phyloP scores from a whole-genome alignment of 768 basidiomycete species.

The Boletus subparvulus region DNA sequence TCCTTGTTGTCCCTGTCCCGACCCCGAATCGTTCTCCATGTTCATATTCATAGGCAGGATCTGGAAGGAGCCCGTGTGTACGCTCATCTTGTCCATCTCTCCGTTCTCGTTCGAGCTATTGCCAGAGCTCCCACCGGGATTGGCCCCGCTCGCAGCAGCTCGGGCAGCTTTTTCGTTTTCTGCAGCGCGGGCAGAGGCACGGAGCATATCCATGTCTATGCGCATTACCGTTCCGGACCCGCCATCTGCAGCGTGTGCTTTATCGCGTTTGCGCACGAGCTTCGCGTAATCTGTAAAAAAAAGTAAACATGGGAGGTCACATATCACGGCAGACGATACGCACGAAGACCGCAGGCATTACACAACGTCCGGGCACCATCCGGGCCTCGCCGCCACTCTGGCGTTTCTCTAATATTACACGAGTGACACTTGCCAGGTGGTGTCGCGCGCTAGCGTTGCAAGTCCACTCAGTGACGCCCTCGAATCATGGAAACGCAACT shows the following conservation, averaged over 20 bases:
- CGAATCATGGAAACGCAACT: slow-evolving; percentile 30
- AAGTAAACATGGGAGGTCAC: not conserved
- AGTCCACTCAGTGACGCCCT: slow-evolving; percentile 19
- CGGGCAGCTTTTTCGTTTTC: slow-evolving; percentile 37
- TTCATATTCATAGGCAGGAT: slow-evolving; percentile 32
- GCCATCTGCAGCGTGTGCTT: slow-evolving; percentile 54
- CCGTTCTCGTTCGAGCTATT: slow-evolving; percentile 5
- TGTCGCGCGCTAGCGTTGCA: slow-evolving; percentile 65
- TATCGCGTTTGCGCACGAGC: slow-evolving; percentile 76
- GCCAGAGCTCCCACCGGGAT: slow-evolving; percentile 17
- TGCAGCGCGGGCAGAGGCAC: slow-evolving; percentile 66
- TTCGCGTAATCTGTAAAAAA: slow-evolving; percentile 69
- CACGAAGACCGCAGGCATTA: slow-evolving; percentile 84
- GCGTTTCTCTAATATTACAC: slow-evolving; percentile 83
- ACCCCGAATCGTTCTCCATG: slow-evolving; percentile 17
- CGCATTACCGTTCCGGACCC: slow-evolving; percentile 42
- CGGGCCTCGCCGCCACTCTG: slow-evolving; percentile 85
- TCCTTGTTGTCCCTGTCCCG: slow-evolving; percentile 5
- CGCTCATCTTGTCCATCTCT: slow-evolving; percentile 33
- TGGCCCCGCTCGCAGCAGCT: slow-evolving; percentile 30
- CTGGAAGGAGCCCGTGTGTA: slow-evolving; percentile 64
- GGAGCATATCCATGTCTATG: slow-evolving; percentile 75
- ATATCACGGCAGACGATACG: slow-evolving; percentile 1
- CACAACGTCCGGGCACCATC: slow-evolving; percentile 83
- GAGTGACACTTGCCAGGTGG: slow-evolving; percentile 88